Percentiles rank a stretch among this genome's conserved stretches.
Conservation (phyloP, 495 filamentous ascomycete genomes). For the Daldinia loculata region DNA sequence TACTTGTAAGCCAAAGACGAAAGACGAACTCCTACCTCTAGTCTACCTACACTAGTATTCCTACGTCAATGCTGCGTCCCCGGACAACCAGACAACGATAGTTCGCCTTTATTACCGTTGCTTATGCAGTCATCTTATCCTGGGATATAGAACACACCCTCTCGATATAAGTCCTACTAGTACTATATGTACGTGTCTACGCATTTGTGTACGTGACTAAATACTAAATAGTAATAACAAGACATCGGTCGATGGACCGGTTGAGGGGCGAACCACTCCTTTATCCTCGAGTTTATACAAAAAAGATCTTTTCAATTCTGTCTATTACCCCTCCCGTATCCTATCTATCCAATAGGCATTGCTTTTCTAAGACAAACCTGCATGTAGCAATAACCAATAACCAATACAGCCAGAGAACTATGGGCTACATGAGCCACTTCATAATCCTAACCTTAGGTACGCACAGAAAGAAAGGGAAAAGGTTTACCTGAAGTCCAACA, state of each 20-base stretch:
- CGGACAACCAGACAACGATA: slow-evolving; percentile 11
- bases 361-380: not conserved
- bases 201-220: slow-evolving; percentile 9
- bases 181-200: slow-evolving; percentile 13
- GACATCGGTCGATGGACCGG: slow-evolving; percentile 32
- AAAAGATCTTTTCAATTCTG: not conserved
- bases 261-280: slow-evolving; percentile 9
- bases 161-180: slow-evolving; percentile 9
- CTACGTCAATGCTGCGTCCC: slow-evolving; percentile 37
- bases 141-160: slow-evolving; percentile 33
- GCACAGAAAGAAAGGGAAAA: slow-evolving; percentile 2
- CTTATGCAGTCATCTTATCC: slow-evolving; percentile 40
- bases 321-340: not conserved
- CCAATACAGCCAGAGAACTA: not conserved
- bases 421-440: slow-evolving; percentile 7
- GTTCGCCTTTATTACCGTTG: slow-evolving; percentile 36
- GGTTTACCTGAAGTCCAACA: not conserved
- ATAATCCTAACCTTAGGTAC: slow-evolving; percentile 12
- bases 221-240: slow-evolving; percentile 11
- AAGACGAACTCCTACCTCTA: not conserved
- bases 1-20: slow-evolving; percentile 27
- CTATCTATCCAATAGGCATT: slow-evolving; percentile 4
- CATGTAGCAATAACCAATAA: slow-evolving; percentile 4
- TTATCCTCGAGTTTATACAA: slow-evolving; percentile 9
- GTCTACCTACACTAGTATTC: slow-evolving; percentile 2